phyloP scores from a whole-genome alignment of 352 stramenopile genomes.

The Phytophthora pisi region DNA sequence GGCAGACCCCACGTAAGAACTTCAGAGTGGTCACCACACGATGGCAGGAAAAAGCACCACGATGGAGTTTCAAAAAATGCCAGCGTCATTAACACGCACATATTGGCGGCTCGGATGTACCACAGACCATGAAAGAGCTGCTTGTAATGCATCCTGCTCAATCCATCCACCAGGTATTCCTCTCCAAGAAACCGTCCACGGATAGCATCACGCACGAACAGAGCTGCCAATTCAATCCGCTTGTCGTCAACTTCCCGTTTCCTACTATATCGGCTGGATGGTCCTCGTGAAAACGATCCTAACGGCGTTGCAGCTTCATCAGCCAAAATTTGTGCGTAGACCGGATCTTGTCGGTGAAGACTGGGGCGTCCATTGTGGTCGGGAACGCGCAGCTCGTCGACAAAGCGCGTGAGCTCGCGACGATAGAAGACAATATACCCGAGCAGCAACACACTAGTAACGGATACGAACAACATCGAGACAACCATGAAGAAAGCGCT shows the following conservation, averaged over 20 bases:
- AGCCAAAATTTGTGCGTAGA: slow-evolving; percentile 24
- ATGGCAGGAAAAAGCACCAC: slow-evolving; percentile 53
- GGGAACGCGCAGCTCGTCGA: slow-evolving; percentile 32
- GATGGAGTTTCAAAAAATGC: slow-evolving; percentile 64
- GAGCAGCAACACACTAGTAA: slow-evolving; percentile 28
- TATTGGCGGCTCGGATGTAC: slow-evolving; percentile 49
- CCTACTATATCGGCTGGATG: background rate
- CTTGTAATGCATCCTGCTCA: slow-evolving; percentile 57
- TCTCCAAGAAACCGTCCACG: slow-evolving; percentile 56
- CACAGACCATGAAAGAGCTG: slow-evolving; percentile 55
- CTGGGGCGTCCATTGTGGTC: slow-evolving; percentile 8
- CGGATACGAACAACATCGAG: slow-evolving; percentile 42
- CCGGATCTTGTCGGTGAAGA: slow-evolving; percentile 17
- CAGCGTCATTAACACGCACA: slow-evolving; percentile 50
- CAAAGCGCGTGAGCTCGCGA: slow-evolving; percentile 27
- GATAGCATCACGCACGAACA: slow-evolving; percentile 54
- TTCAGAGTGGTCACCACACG: slow-evolving; percentile 40
- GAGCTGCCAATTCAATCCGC: slow-evolving; percentile 45
- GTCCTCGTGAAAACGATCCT: slow-evolving; percentile 8
- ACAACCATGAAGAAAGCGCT: slow-evolving; percentile 52
- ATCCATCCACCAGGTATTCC: slow-evolving; percentile 50
- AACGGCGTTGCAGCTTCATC: slow-evolving; percentile 16
- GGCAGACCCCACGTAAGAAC: slow-evolving; percentile 46
- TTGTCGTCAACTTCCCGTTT: slow-evolving; percentile 14
- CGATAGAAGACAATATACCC: slow-evolving; percentile 38